Conservation (phyloP, 2,329 filamentous ascomycete species). For the Leptodontidium sp. region DNA sequence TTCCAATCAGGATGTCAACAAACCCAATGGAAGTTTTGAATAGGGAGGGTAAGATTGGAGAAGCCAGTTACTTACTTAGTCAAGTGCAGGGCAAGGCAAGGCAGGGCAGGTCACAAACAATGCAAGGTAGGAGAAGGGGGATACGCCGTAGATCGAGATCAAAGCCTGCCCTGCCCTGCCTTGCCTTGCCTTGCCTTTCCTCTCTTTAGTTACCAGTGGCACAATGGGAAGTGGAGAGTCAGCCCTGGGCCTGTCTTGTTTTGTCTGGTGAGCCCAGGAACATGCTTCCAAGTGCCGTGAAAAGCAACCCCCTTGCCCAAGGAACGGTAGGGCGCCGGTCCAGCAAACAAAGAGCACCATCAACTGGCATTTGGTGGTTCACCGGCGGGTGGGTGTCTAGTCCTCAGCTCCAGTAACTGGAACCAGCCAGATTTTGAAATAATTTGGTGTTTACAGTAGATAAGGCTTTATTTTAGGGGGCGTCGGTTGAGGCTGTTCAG, state of each 20-base stretch:
- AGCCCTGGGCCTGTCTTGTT: not conserved
- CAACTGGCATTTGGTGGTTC: not conserved
- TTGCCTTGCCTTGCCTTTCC: no score
- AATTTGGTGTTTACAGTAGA: not conserved
- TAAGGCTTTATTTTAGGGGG: not conserved
- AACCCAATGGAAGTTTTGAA: not conserved
- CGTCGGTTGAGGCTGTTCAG: no score
- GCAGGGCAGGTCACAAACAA: not conserved
- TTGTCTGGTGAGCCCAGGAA: slow-evolving; percentile 12
- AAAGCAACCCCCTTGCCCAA: slow-evolving; percentile 1
- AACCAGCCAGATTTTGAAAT: not conserved
- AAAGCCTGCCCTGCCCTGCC: not conserved
- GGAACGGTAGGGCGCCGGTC: not conserved
- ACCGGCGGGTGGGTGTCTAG: not conserved
- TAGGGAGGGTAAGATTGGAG: not conserved
- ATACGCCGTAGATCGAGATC: not conserved
- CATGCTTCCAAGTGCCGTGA: not conserved
- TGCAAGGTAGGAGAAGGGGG: slow-evolving; percentile 4
- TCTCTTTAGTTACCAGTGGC: slow-evolving; percentile 1
- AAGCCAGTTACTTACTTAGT: not conserved
- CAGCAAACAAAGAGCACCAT: not conserved
- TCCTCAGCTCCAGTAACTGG: not conserved
- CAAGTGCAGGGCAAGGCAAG: not conserved
- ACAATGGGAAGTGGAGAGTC: slow-evolving; percentile 3
- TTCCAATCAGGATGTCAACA: not conserved